phyloP scores from a whole-genome alignment of 73 alveolate genomes.

The Paramecium primaurelia region DNA sequence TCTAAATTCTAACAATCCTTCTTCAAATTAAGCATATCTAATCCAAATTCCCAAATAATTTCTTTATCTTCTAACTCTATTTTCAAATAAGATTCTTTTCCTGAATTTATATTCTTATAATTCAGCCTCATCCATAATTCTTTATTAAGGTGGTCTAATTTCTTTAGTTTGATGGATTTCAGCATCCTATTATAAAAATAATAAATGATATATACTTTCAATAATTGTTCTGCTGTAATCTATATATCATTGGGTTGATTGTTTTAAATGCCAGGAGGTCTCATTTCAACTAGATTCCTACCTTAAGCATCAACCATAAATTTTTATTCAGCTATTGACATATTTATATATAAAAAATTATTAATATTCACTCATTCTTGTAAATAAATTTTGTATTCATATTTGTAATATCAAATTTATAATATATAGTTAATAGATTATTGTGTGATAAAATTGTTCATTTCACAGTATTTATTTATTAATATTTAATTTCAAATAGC shows the following conservation, averaged over 20 bases:
- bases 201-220: constrained; percentile 48
- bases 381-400: not conserved
- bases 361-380: not conserved
- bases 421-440: not conserved
- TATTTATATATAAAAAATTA: not conserved
- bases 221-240: constrained; percentile 97
- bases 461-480: not conserved
- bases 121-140: constrained; percentile 95
- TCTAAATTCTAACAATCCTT: constrained; percentile 53
- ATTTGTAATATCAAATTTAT: not conserved
- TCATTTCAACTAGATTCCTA: constrained; percentile 62
- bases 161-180: constrained; percentile 93
- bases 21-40: constrained; percentile 60
- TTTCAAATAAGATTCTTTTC: constrained; percentile 92
- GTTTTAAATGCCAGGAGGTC: constrained; percentile 85
- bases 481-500: not conserved
- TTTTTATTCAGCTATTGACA: constrained; percentile 47
- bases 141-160: constrained; percentile 77
- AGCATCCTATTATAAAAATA: constrained; percentile 72
- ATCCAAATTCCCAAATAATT: constrained; percentile 96
- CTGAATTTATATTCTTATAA: constrained; percentile 91
- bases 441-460: not conserved
- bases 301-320: constrained; percentile 28
- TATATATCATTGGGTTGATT: constrained; percentile 94
- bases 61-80: constrained; percentile 83